Evolutionary conservation across 2,329 filamentous ascomycete genomes (phyloP), one percentile per base, ranked within the genome.

Genomic region (Colletotrichum sublineola): DNA sequence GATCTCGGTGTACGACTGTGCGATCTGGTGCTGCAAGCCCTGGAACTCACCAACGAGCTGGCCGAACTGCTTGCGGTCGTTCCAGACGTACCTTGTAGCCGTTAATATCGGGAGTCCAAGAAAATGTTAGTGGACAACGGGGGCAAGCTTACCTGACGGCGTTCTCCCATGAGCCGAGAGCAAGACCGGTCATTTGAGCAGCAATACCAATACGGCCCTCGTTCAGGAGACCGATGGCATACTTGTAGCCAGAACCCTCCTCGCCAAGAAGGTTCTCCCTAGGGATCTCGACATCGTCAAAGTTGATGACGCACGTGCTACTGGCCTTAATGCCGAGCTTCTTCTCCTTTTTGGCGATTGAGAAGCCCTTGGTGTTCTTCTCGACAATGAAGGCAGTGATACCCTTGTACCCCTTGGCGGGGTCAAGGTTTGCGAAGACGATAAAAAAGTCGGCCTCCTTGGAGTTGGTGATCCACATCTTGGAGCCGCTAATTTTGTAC

Each of bases 391-490:
- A 99, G 64, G 96, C 96, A 2, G 95, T 95, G 83, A 99, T 99
- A 71, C 96, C 96, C 84, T 95, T 96, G 88, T 99, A 98, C 65
- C 95, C 96, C 85, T 96, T 95, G 84, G 90, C 92, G 0, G 93
- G 95, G 80, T 98, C 92, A 50, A 99, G 87, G 84, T 98, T 99
- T 79, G 96, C 96, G 80, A 99, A 99, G 71, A 99, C 96, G 79
- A 99, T 96, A 86, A 98, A 99, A 86, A 98, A 92, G 73, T 91
- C 91, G 29, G 96, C 93, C 85, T 99, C 96, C 86, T 96, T 92
- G 63, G 93, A 93, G 88, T 99, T 99, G 75, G 96, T 99, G 84
- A 99, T 99, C 96, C 96, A 99, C 96, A 99, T 99, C 90, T 99
- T 99, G 82, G 90, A 91, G 62, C 96, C 96, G 73, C 90, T 93